Percentiles rank a stretch among this genome's conserved stretches.
phyloP scores from a whole-genome alignment of 192 early-diverging fungal genomes.

The Allomyces macrogynus region DNA sequence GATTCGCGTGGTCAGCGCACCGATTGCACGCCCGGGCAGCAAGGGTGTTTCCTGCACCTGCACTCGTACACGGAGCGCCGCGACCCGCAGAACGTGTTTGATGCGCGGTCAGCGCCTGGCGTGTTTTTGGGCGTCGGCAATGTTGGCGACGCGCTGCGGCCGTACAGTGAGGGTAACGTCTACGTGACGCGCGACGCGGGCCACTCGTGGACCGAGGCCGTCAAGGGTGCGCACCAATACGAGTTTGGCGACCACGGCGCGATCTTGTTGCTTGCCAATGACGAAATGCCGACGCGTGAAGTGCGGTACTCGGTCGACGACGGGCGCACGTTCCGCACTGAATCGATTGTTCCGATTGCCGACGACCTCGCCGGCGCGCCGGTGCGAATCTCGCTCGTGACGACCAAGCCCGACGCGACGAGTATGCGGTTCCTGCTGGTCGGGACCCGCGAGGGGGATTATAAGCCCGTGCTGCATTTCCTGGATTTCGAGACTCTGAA shows the following conservation, averaged over 20 bases:
- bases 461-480: constrained; percentile 11
- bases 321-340: constrained; percentile 32
- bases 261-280: constrained; percentile 52
- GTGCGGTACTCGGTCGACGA: constrained; percentile 57
- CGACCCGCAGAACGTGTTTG: constrained; percentile 39
- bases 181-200: constrained; percentile 76
- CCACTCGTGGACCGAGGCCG: constrained; percentile 54
- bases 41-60: constrained; percentile 55
- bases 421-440: constrained; percentile 53
- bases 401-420: constrained; percentile 38
- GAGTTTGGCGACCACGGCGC: constrained; percentile 89
- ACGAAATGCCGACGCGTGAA: constrained; percentile 43
- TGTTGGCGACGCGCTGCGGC: constrained; percentile 41
- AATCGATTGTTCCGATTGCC: constrained; percentile 21
- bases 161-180: constrained; percentile 41
- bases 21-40: constrained; percentile 7
- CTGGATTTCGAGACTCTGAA: constrained; percentile 23
- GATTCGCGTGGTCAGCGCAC: constrained; percentile 12
- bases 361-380: constrained; percentile 33
- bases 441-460: constrained; percentile 24
- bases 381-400: constrained; percentile 37
- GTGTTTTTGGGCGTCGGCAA: constrained; percentile 80
- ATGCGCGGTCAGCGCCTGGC: constrained; percentile 49
- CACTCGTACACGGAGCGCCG: constrained; percentile 60
- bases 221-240: constrained; percentile 39